Base-by-base conservation (phyloP, 1,139 yeast species). In the Candida frijolesensis region DNA sequence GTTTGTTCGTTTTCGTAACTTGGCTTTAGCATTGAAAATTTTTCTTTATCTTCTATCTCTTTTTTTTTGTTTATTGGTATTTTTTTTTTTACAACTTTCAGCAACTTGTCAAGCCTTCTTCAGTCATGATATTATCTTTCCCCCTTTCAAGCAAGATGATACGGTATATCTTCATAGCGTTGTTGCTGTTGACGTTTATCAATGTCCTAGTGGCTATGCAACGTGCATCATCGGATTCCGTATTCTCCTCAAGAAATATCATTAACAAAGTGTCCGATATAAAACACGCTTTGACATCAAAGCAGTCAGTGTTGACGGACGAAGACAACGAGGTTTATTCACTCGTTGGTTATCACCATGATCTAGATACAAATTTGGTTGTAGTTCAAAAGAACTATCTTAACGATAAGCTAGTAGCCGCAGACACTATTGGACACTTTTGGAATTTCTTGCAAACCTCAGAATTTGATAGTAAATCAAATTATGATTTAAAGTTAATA, bases 261-360 rank as follows among this genome's bases (percentile, higher is more conserved):
- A 19, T 44, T 14, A 44, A 44, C 34, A 44, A 49, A 41, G 27
- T 49, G 19, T 41, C 52, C 2, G 44, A 44, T 42, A 46, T 46
- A 18, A 42, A 45, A 39, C 39, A 39, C 10, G 45, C 48, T 2
- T 30, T 40, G 19, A 15, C 45, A 18, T 12, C 34, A 11, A 16
- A 29, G 9, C 46, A 42, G 27, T 33, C 41, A 11, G 40, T 38
- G 12, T 33, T 43, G 41, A 43, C 25, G 22, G 47, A 49, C n/a
- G 50, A 44, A 27, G 38, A 43, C 10, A 38, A 51, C 12, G 56
- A 53, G 34, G 35, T 38, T 18, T 53, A 56, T 41, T 50, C 59
- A 4, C 35, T 56, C 19, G 46, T 52, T 14, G 62, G 62, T 2
- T 62, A 62, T 47, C 60, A 56, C 41, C 56, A 56, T 32, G 63